Evolutionary conservation across 2,329 filamentous ascomycete genomes (phyloP).

Genomic region (Aspergillus fischeri): DNA sequence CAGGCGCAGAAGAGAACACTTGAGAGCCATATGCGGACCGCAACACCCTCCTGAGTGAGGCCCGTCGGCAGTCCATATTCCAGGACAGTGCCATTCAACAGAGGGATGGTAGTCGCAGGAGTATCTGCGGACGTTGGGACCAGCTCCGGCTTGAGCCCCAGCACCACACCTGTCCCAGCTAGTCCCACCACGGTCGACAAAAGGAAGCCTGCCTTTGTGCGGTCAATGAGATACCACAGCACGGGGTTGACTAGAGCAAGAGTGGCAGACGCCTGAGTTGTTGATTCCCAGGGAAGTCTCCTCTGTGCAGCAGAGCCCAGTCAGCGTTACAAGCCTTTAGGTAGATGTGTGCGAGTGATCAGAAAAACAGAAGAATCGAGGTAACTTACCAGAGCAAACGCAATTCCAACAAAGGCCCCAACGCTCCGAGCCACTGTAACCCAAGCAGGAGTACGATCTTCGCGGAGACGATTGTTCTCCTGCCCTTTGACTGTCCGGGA

Average conservation of each 20-base stretch:
- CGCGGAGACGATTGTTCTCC: constrained; percentile 27
- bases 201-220: constrained; percentile 77
- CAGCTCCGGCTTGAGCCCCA: constrained; percentile 72
- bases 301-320: constrained; percentile 52
- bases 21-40: constrained; percentile 78
- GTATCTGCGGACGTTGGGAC: constrained; percentile 62
- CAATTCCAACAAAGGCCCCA: constrained; percentile 68
- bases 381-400: constrained; percentile 69
- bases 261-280: constrained; percentile 85
- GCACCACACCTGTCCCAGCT: constrained; percentile 67
- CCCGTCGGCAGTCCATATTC: constrained; percentile 29
- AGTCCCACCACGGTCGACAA: constrained; percentile 71
- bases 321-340: background rate
- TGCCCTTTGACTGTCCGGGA: constrained; percentile 19
- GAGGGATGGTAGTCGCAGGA: constrained; percentile 24
- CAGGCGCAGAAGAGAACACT: constrained; percentile 94
- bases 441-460: constrained; percentile 52
- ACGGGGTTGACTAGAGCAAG: constrained; percentile 88
- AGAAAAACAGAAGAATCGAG: background rate
- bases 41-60: constrained; percentile 50
- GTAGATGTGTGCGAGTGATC: background rate
- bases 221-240: constrained; percentile 94
- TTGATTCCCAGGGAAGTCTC: constrained; percentile 87
- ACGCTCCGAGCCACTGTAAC: constrained; percentile 66
- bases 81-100: constrained; percentile 27